phyloP scores from a whole-genome alignment of 306 rosid genomes.

The Fagus crenata region DNA sequence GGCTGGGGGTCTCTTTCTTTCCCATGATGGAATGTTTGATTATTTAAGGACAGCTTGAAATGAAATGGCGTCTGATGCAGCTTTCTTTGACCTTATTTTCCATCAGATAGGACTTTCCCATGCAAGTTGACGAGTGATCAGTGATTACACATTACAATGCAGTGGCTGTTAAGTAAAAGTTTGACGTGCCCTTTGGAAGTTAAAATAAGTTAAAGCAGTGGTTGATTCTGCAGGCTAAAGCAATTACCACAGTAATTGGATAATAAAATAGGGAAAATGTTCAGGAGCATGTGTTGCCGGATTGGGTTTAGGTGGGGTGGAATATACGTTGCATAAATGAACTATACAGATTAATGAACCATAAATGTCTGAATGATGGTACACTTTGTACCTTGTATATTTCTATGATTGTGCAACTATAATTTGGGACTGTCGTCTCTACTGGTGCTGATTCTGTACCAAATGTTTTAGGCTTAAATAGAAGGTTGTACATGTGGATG shows the following conservation, averaged over 20 bases:
- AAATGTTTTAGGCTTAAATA: too few relatives aligned
- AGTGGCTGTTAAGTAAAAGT: neutral
- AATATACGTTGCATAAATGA: too few relatives aligned
- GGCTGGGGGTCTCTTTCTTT: neutral
- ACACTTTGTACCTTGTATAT: too few relatives aligned
- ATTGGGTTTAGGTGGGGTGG: too few relatives aligned
- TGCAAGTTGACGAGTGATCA: neutral
- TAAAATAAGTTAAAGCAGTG: neutral
- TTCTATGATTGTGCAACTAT: too few relatives aligned
- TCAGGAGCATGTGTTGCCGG: too few relatives aligned
- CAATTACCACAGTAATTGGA: too few relatives aligned
- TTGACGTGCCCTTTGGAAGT: neutral
- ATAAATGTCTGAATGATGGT: too few relatives aligned
- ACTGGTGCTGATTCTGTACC: neutral
- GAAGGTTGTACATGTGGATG: too few relatives aligned
- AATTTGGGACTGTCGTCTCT: neutral
- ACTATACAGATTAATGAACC: too few relatives aligned
- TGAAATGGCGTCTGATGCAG: neutral
- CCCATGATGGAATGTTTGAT: constrained; percentile 7
- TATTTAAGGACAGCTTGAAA: constrained; percentile 7
- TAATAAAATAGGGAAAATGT: too few relatives aligned
- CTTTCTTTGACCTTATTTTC: neutral
- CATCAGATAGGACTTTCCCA: neutral
- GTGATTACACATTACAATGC: neutral
- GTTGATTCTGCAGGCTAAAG: neutral